Evolutionary conservation across 2,329 filamentous ascomycete genomes (phyloP), one percentile per base, ranked within the genome.

Genomic region (Eutypa lata): DNA sequence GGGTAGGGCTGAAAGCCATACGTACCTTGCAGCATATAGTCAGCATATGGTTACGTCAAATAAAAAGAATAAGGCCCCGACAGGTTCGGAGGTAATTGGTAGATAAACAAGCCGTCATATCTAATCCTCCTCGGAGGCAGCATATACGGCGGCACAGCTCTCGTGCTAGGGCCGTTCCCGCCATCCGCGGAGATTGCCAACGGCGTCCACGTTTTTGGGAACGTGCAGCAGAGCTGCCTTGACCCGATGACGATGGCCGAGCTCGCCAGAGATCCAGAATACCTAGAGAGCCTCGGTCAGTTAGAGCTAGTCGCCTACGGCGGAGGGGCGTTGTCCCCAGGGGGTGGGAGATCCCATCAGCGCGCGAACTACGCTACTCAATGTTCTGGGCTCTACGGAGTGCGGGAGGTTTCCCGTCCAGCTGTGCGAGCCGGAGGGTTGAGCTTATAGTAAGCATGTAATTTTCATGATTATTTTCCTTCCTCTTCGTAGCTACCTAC

Each of bases 371-470:
- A 59, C 55, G 10, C 38, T 70, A 2, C 47, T 60, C 18, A 66
- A 61, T 48, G 52, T 56, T 14, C 55, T 68, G 7, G 70, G 71
- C 1, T 57, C 64, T 0, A 73, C 71, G 1, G 71, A 74, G 50
- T 57, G 59, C 3, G 57, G 62, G 3, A 1, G 57, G 2, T 50
- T 60, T 2, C 62, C 55, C 16, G 50, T 11, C 6, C 62, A 57
- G 49, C 50, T 57, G 10, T 59, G 50, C 46, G 66, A 58, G 48
- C 58, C 18, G 16, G 54, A 59, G 11, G 65, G 71, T 46, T 72
- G 69, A 69, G 53, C 53, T 18, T 70, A 69, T 51, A 33, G n/a
- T n/a, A n/a, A n/a, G n/a, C n/a, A n/a, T n/a, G n/a, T n/a, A n/a
- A n/a, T n/a, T n/a, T n/a, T n/a, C n/a, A n/a, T n/a, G n/a, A n/a